Base-by-base conservation (phyloP, 106 monocot species). In the Apostasia shenzhenica region DNA sequence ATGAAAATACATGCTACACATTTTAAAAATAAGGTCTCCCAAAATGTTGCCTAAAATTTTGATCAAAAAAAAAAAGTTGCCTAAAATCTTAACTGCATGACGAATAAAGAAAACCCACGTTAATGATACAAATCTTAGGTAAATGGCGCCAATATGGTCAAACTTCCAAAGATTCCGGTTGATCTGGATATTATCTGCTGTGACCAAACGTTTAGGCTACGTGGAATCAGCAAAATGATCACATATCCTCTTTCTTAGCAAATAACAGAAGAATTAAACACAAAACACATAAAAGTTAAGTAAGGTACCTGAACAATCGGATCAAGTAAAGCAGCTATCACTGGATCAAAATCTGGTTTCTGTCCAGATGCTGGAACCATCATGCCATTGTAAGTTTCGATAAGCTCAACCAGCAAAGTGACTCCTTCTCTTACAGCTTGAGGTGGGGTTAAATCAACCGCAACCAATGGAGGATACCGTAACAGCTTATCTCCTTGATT, bases 341-440 rank as follows among this genome's bases (percentile, higher is more conserved):
- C 97, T 41, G 87, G 83, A 77, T 90, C 83, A 74, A 99, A 99
- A 8, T 89, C 87, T 56, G 87, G 81, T 78, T 80, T 99, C 61
- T 79, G 87, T 26, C 83, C 90, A 61, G 90, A 99, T 61, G 89
- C 87, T 81, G 97, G 81, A 72, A 92, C 70, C 97, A 99, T 99
- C 86, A 90, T 99, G 75, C 87, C 78, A 42, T 87, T 81, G 81
- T 90, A 90, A 61, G 86, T 87, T 59, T 99, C 89, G 44, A 99
- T 90, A 75, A 99, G 79, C 77, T 99, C 97, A 72, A 99, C 79
- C 67, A 99, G 73, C 69, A 99, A 78, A 48, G 97, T 89, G 12
- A 99, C 82, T 57, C 82, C 92, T 82, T 99, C 97, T 59, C 92
- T 78, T 66, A 99, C 87, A 14, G 92, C 89, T 72, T 84, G 81